Conservation (phyloP, 805 yeast species). For the Myxozyma mucilagina region DNA sequence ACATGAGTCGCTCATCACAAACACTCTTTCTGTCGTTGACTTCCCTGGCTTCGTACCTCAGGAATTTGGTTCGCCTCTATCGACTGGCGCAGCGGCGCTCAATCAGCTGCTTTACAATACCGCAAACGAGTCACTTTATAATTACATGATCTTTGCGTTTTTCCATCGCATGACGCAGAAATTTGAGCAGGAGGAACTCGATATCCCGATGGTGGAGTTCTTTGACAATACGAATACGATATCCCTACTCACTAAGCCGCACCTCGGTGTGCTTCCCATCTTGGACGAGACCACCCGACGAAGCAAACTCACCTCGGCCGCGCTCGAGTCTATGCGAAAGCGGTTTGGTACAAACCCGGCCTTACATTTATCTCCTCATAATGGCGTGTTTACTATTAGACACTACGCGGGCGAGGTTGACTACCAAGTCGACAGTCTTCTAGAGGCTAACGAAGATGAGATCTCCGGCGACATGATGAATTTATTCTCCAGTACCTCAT, state of each 20-base stretch:
- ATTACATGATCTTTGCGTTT: slow-evolving; percentile 42
- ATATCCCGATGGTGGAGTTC: slow-evolving; percentile 56
- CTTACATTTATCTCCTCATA: slow-evolving; percentile 23
- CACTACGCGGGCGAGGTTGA: slow-evolving; percentile 64
- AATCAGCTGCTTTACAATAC: slow-evolving; percentile 46
- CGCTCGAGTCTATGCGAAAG: slow-evolving; percentile 39
- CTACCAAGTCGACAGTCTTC: slow-evolving; percentile 52
- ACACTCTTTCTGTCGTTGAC: slow-evolving; percentile 43
- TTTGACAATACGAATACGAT: slow-evolving; percentile 59
- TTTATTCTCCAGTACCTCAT: slow-evolving; percentile 43
- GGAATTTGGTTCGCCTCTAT: slow-evolving; percentile 5
- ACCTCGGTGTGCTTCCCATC: slow-evolving; percentile 41
- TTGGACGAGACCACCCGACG: slow-evolving; percentile 44
- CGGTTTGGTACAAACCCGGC: slow-evolving; percentile 39
- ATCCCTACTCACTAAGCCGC: slow-evolving; percentile 50
- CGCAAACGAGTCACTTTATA: slow-evolving; percentile 46
- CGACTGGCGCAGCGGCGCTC: slow-evolving; percentile 33
- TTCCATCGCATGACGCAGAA: slow-evolving; percentile 44
- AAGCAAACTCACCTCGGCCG: slow-evolving; percentile 39
- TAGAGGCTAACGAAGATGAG: slow-evolving; percentile 56
- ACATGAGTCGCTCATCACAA: slow-evolving; percentile 36
- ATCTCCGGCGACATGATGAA: slow-evolving; percentile 46
- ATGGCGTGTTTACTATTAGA: slow-evolving; percentile 47
- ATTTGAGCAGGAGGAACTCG: slow-evolving; percentile 46
- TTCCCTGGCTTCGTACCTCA: slow-evolving; percentile 46